Evolutionary conservation across 1,284 basidiomycete genomes (phyloP).

Genomic region (Moniliophthora roreri): DNA sequence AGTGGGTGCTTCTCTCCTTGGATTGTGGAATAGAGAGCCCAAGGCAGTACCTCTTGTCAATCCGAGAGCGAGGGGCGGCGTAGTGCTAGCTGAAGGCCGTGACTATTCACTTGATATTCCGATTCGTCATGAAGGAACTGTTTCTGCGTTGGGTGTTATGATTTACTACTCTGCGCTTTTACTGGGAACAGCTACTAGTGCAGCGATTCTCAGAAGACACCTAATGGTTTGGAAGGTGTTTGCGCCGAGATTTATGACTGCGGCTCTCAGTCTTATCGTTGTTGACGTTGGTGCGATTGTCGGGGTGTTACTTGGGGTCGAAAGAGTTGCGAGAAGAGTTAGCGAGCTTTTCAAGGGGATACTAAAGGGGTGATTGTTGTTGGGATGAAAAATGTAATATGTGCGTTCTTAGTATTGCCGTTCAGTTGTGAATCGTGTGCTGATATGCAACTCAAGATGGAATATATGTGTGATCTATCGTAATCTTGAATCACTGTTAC

Average conservation of each 20-base stretch:
- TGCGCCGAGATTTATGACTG: conserved; percentile 90
- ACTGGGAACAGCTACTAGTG: conserved; percentile 71
- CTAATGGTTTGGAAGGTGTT: conserved; percentile 99
- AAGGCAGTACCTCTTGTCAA: conserved; percentile 19
- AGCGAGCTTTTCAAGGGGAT: conserved; percentile 1
- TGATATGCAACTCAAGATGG: no score
- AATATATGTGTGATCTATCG: neutral
- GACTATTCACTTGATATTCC: conserved; percentile 24
- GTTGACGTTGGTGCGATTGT: conserved; percentile 59
- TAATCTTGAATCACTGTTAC: no score
- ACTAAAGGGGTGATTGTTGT: neutral
- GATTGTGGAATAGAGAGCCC: conserved; percentile 87
- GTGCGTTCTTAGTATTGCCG: no score
- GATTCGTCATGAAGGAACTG: conserved; percentile 10
- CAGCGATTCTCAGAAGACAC: conserved; percentile 82
- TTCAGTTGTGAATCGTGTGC: no score
- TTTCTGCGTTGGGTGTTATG: conserved; percentile 63
- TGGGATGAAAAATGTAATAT: no score
- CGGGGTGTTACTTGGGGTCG: conserved; percentile 42
- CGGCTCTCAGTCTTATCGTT: conserved; percentile 50
- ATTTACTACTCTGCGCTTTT: conserved; percentile 72
- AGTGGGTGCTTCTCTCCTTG: conserved; percentile 71
- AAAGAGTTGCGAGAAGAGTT: conserved; percentile 20
- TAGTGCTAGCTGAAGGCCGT: conserved; percentile 31
- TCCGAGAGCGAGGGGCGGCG: neutral